Conservation (phyloP, 1,284 basidiomycete genomes). For the Ganoderma sinense region DNA sequence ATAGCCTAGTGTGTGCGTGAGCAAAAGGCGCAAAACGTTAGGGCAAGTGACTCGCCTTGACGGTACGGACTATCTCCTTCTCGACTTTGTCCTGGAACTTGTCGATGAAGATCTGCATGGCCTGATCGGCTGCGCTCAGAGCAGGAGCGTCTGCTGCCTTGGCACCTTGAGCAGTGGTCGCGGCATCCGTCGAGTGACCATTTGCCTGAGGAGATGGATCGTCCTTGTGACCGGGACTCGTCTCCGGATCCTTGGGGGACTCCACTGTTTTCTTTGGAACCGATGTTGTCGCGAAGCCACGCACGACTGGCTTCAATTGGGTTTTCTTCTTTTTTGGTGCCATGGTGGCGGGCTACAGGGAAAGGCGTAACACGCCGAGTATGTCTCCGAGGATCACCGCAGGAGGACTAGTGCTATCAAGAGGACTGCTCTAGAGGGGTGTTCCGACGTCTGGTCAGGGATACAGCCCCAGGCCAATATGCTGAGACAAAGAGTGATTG, state of each 20-base stretch:
- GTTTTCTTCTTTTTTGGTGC: slow-evolving; percentile 93
- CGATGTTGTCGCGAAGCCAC: slow-evolving; percentile 90
- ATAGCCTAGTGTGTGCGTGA: slow-evolving; percentile 62
- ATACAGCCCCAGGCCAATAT: not conserved
- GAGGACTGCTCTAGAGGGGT: not conserved
- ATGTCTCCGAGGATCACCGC: not conserved
- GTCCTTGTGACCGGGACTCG: slow-evolving; percentile 12
- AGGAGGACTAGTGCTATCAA: not conserved
- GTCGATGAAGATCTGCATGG: slow-evolving; percentile 76
- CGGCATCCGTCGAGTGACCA: slow-evolving; percentile 9
- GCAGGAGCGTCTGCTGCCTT: slow-evolving; percentile 10
- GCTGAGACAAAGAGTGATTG: not conserved
- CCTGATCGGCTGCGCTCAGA: slow-evolving; percentile 45
- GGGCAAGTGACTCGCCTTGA: slow-evolving; percentile 52
- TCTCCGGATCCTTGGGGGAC: slow-evolving; percentile 34
- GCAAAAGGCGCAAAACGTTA: not conserved
- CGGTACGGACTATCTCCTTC: slow-evolving; percentile 81
- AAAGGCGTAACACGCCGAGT: slow-evolving; percentile 21
- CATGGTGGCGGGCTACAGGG: slow-evolving; percentile 22
- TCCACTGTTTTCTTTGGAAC: slow-evolving; percentile 79
- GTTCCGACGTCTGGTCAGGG: not conserved
- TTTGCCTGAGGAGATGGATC: slow-evolving; percentile 10
- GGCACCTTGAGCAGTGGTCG: not conserved
- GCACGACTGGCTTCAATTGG: slow-evolving; percentile 76
- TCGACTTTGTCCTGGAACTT: slow-evolving; percentile 89